Evolutionary conservation across 163 green algal species (phyloP), one percentile per base, ranked within the genome.

Genomic region (Chlamydomonas reinhardtii): DNA sequence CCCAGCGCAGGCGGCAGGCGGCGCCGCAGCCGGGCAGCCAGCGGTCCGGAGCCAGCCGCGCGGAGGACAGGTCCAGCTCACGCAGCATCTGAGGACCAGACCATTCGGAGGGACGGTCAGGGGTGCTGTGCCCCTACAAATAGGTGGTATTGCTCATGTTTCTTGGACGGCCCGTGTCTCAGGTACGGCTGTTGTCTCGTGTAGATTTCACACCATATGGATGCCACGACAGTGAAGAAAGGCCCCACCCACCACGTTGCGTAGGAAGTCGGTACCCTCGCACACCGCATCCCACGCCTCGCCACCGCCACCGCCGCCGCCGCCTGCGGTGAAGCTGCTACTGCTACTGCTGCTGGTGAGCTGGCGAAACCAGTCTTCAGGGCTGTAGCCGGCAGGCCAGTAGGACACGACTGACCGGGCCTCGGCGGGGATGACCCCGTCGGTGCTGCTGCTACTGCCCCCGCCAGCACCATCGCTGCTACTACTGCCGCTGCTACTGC

Each of bases 241-340:
- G 3, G 11, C 64, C 15, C 9, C 20, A 34, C 29, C 4, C 68
- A 73, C 68, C 68, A 32, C 61, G 78, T 89, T 91, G 8, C 78
- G 77, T 5, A 82, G 5, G 43, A 89, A 91, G 73, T 91, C 88
- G 0, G 56, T 65, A 2, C 88, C 88, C 61, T 91, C 88, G 32
- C 88, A 91, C 54, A 83, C 39, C 24, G 83, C 27, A 69, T 83
- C 56, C 68, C 74, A 84, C 32, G 69, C 52, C 48, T 80, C 75
- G 61, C 66, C 74, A 75, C 27, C 77, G 43, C 64, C 69, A 25
- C 34, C 59, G 68, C 39, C 17, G 20, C 59, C 35, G 35, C 6
- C 35, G 32, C 43, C 79, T 4, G 4, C 29, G 15, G 4, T 24
- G 52, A 43, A 19, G 29, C 66, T 29, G 66, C 31, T 16, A 29